phyloP scores from a whole-genome alignment of 805 yeast genomes.

The Lachancea meyersii region DNA sequence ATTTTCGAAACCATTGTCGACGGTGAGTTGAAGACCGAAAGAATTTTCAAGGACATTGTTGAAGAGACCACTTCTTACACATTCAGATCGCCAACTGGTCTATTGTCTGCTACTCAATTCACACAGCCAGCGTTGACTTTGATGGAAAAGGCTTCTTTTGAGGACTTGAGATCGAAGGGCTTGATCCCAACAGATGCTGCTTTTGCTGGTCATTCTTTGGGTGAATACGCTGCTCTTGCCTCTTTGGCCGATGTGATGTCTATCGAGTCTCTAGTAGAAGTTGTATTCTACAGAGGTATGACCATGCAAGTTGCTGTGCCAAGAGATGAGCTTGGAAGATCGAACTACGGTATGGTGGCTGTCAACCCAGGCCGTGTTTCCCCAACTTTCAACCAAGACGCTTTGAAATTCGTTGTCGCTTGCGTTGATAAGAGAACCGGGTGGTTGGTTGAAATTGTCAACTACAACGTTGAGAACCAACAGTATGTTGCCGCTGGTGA shows the following conservation, averaged over 20 bases:
- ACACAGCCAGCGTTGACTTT: conserved; percentile 98
- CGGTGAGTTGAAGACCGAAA: conserved; percentile 82
- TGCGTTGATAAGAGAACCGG: conserved; percentile 76
- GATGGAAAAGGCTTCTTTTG: conserved; percentile 98
- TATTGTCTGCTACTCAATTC: conserved; percentile 95
- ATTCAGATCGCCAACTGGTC: conserved; percentile 88
- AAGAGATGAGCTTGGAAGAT: conserved; percentile 89
- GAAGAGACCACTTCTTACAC: conserved; percentile 78
- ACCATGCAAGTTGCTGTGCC: conserved; percentile 99
- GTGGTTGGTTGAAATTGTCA: conserved; percentile 96
- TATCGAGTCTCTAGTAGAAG: conserved; percentile 92
- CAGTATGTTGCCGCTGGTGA: conserved; percentile 99
- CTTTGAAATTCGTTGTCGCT: conserved; percentile 88
- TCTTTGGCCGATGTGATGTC: conserved; percentile 99
- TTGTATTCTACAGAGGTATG: conserved; percentile 99
- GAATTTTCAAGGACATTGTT: conserved; percentile 88
- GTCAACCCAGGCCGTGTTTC: conserved; percentile 93
- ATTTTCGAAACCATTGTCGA: conserved; percentile 91
- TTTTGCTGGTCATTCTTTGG: conserved; percentile 99
- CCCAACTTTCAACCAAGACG: conserved; percentile 84
- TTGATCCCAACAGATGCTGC: conserved; percentile 87
- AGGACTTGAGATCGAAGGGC: conserved; percentile 94
- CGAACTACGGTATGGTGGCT: conserved; percentile 99
- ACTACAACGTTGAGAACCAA: conserved; percentile 95
- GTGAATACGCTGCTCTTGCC: conserved; percentile 97